These are phyloP conservation scores for Fusarium sp. DNA, from an alignment of 2,329 filamentous ascomycete species.

Conservation along the genomic window DNA sequence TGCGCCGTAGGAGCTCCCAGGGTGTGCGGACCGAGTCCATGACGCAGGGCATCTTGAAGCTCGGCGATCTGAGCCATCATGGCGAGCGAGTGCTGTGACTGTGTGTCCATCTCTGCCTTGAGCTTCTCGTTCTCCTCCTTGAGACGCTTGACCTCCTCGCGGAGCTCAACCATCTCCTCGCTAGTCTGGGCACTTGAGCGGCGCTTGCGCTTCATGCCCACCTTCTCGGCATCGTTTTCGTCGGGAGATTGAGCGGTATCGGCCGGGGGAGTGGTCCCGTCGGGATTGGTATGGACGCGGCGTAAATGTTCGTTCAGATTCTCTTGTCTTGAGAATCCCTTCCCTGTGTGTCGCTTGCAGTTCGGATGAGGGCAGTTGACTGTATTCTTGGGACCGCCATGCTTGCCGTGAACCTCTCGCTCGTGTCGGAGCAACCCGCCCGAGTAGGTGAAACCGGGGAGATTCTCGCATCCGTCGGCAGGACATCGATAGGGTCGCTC, in stretches of 20 bases:
- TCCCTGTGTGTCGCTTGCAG: slow-evolving; percentile 89
- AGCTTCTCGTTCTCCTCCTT: slow-evolving; percentile 74
- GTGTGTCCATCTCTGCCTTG: slow-evolving; percentile 61
- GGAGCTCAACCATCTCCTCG: slow-evolving; percentile 67
- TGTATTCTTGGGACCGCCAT: slow-evolving; percentile 88
- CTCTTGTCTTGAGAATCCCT: slow-evolving; percentile 92
- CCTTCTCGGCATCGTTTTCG: slow-evolving; percentile 61
- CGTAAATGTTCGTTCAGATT: slow-evolving; percentile 95
- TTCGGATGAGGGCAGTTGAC: slow-evolving; percentile 87
- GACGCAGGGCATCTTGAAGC: slow-evolving; percentile 57
- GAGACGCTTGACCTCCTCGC: slow-evolving; percentile 75
- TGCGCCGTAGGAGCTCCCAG: slow-evolving; percentile 55
- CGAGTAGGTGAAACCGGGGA: slow-evolving; percentile 94
- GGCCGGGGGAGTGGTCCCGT: slow-evolving; percentile 51
- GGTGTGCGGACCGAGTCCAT: slow-evolving; percentile 48
- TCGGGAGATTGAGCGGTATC: slow-evolving; percentile 55
- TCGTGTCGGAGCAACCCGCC: slow-evolving; percentile 91
- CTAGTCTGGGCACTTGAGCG: slow-evolving; percentile 45
- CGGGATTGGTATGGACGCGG: slow-evolving; percentile 78
- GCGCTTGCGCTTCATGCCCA: slow-evolving; percentile 62
- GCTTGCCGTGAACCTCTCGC: slow-evolving; percentile 91
- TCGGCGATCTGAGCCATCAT: slow-evolving; percentile 64
- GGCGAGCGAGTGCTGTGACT: slow-evolving; percentile 58
- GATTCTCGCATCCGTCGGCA: slow-evolving; percentile 86
- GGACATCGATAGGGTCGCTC: slow-evolving; percentile 91